Evolutionary conservation across 768 basidiomycete genomes (phyloP), one percentile per base, ranked within the genome.

Genomic region (Russula brevipes): DNA sequence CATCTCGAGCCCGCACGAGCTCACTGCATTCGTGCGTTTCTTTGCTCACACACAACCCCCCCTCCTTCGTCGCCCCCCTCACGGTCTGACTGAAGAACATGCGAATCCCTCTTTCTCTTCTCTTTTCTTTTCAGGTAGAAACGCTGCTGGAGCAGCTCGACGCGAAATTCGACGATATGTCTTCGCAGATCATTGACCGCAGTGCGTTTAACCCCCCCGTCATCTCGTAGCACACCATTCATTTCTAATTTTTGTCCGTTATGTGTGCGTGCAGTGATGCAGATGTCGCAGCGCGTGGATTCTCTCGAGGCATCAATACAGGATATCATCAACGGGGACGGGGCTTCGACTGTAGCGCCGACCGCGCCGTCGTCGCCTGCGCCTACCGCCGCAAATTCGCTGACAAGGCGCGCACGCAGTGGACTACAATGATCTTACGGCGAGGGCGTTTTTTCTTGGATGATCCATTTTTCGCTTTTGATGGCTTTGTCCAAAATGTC

Each of bases 221-320:
- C 3, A 9, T 46, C 42, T 11, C 31, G 24, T 8, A 3, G 24
- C 1, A 11, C 30, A 12, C 16, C 50, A 30, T n/a, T 46, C 1
- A 45, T 4, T 4, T 24, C 24, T 1, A 24, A 24, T 24, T 24
- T 24, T 24, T 24, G 24, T 24, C 24, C 24, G 24, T 24, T n/a
- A 60, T 14, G 58, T 41, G 52, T 44, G n/a, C 35, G 58, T 55
- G 41, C 71, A 96, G 94, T 97, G 94, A 83, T 77, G 59, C 89
- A 93, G 69, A 97, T 96, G 94, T 95, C 94, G 1, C 82, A 84
- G 44, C 83, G 94, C 49, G 94, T 97, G 24, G 94, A 97, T 70
- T 83, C 89, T 17, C 79, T 97, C 36, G 94, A 97, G 71, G 85
- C 85, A 17, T 85, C 94, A 11, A 94, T 97, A 59, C 91, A 94